Evolutionary conservation across 2,329 filamentous ascomycete species (phyloP).

Genomic region (Alternaria postmessia): DNA sequence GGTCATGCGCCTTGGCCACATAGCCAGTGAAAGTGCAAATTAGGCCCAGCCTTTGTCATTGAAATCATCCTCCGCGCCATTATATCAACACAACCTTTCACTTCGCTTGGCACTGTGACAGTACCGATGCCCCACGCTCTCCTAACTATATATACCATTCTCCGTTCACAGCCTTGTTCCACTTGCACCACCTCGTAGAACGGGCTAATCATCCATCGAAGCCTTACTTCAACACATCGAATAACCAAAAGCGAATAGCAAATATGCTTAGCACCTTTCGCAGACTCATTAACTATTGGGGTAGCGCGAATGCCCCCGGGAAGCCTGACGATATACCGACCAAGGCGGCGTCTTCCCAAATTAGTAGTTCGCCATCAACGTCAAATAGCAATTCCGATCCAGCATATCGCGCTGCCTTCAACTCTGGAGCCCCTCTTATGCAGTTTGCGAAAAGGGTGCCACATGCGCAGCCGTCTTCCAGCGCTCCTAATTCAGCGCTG

Average conservation of each 20-base stretch:
- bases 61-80: background rate
- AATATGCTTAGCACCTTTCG: background rate
- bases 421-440: background rate
- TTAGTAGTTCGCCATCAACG: too few species aligned
- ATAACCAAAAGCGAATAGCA: background rate
- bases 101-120: background rate
- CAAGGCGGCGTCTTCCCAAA: background rate
- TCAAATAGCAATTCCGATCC: background rate
- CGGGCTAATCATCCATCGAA: background rate
- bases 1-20: background rate
- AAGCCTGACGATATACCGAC: background rate
- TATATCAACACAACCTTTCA: background rate
- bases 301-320: background rate
- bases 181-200: background rate
- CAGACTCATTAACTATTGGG: background rate
- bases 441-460: background rate
- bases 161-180: background rate
- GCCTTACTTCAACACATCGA: background rate
- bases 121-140: background rate
- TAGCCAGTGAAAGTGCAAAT: background rate
- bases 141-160: background rate
- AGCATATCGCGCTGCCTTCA: slow-evolving; percentile 1
- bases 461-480: background rate
- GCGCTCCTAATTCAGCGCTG: background rate
- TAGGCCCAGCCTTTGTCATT: background rate